These are phyloP conservation scores for Leishmania braziliensis DNA, from an alignment of 208 protist genomes.

Conservation along the genomic window DNA sequence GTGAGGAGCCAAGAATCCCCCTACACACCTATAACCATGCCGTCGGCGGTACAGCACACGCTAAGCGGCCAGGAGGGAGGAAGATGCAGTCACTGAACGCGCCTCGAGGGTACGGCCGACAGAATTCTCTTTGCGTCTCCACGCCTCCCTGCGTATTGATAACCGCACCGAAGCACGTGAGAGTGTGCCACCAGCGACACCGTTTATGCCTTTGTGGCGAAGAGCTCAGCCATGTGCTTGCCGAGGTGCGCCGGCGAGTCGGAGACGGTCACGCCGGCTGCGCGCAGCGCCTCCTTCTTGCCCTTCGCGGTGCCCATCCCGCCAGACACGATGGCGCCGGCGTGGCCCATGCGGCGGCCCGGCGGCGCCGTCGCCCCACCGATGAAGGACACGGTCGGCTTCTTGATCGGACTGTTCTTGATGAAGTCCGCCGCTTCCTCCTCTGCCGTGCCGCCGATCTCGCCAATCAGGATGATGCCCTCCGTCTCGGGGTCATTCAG, in stretches of 20 bases:
- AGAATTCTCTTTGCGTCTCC: not conserved
- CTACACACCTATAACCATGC: not conserved
- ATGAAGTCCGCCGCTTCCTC: slow-evolving; percentile 98
- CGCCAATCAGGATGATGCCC: slow-evolving; percentile 98
- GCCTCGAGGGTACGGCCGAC: no score
- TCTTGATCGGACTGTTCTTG: slow-evolving; percentile 93
- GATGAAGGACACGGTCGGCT: slow-evolving; percentile 98
- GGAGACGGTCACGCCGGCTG: slow-evolving; percentile 92
- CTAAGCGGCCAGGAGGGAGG: not conserved
- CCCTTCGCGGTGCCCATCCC: slow-evolving; percentile 94
- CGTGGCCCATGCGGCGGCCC: slow-evolving; percentile 96
- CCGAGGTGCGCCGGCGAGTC: slow-evolving; percentile 96
- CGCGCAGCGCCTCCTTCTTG: slow-evolving; percentile 95
- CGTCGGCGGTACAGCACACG: not conserved
- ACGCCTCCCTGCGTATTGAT: not conserved
- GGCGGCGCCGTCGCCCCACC: slow-evolving; percentile 98
- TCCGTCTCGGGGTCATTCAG: slow-evolving; percentile 97
- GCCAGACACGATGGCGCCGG: slow-evolving; percentile 97
- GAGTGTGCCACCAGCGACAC: not conserved
- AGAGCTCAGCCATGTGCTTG: slow-evolving; percentile 83
- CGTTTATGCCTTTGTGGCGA: slow-evolving; percentile 55
- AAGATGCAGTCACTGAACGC: no score
- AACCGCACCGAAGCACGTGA: not conserved
- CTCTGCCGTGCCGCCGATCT: slow-evolving; percentile 99
- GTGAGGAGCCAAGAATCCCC: no score